phyloP scores from a whole-genome alignment of 164 flowering plant genomes.

The Nymphaea thermarum region DNA sequence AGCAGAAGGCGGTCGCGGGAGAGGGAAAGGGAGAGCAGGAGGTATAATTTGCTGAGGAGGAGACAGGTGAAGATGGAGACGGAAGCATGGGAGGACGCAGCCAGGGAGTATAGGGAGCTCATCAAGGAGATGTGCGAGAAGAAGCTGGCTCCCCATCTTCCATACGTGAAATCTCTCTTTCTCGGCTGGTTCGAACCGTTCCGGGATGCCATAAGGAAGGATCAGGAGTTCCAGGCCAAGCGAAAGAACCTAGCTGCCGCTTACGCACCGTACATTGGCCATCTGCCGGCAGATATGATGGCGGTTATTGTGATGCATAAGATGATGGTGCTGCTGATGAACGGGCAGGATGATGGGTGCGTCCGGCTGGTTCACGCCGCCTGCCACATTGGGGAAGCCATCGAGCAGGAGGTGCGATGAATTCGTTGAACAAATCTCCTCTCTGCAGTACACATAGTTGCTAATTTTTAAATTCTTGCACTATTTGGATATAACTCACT shows the following conservation, averaged over 20 bases:
- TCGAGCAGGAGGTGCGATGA: conserved; percentile 72
- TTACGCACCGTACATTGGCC: conserved; percentile 46
- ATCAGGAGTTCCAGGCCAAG: conserved; percentile 48
- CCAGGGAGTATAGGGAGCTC: conserved; percentile 62
- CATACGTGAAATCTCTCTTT: conserved; percentile 55
- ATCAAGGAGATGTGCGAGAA: conserved; percentile 73
- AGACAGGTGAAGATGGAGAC: conserved; percentile 82
- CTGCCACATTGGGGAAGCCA: conserved; percentile 58
- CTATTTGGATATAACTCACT: too few species aligned
- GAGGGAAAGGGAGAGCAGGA: conserved; percentile 30
- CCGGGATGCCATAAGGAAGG: conserved; percentile 48
- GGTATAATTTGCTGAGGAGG: conserved; percentile 45
- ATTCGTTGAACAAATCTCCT: background rate
- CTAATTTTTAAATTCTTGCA: too few species aligned
- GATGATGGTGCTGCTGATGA: conserved; percentile 75
- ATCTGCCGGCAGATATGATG: conserved; percentile 78
- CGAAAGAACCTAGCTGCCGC: conserved; percentile 23
- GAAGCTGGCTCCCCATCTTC: conserved; percentile 77
- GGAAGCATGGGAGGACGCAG: conserved; percentile 79
- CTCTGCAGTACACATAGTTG: too few species aligned
- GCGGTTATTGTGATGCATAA: conserved; percentile 96
- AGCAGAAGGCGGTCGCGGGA: background rate
- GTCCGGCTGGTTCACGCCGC: conserved; percentile 79
- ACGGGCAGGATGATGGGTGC: conserved; percentile 38
- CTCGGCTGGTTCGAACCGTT: conserved; percentile 92